Conservation (phyloP, 805 yeast genomes). For the Ogataea siamensis region DNA sequence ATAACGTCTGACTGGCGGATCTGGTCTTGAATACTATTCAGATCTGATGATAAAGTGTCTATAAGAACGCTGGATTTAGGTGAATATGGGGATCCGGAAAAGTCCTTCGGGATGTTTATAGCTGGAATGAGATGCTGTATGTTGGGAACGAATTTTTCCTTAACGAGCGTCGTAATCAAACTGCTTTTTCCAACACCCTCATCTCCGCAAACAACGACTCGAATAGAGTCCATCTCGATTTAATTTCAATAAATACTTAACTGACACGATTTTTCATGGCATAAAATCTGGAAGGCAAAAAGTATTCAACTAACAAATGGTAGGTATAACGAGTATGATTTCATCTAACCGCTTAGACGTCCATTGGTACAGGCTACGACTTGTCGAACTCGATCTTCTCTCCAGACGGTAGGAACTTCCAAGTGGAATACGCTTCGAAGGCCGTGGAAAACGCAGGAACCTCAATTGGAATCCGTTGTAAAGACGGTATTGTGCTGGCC, state of each 20-base stretch:
- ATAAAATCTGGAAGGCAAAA: slow-evolving; percentile 17
- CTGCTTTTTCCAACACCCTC: slow-evolving; percentile 86
- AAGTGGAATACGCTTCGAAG: slow-evolving; percentile 95
- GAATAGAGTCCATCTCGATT: slow-evolving; percentile 46
- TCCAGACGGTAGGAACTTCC: slow-evolving; percentile 93
- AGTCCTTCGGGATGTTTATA: slow-evolving; percentile 75
- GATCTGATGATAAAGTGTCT: slow-evolving; percentile 76
- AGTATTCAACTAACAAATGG: slow-evolving; percentile 11
- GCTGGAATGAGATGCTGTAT: slow-evolving; percentile 81
- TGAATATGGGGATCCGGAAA: slow-evolving; percentile 55
- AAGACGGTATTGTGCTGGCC: slow-evolving; percentile 94
- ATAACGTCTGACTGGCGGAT: slow-evolving; percentile 85
- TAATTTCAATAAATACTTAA: slow-evolving; percentile 6
- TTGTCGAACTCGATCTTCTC: slow-evolving; percentile 94
- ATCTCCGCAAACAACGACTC: slow-evolving; percentile 93
- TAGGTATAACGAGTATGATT: slow-evolving; percentile 3
- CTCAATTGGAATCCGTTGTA: slow-evolving; percentile 85
- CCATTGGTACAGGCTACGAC: slow-evolving; percentile 99
- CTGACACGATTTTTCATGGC: slow-evolving; percentile 12
- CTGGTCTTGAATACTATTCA: slow-evolving; percentile 60
- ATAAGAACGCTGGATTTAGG: slow-evolving; percentile 68
- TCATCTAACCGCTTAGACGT: slow-evolving; percentile 44
- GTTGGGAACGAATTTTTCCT: slow-evolving; percentile 75
- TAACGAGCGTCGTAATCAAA: slow-evolving; percentile 74
- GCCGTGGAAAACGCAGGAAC: slow-evolving; percentile 99